Evolutionary conservation across 2,329 filamentous ascomycete genomes (phyloP).

Genomic region (Tothia fuscella): DNA sequence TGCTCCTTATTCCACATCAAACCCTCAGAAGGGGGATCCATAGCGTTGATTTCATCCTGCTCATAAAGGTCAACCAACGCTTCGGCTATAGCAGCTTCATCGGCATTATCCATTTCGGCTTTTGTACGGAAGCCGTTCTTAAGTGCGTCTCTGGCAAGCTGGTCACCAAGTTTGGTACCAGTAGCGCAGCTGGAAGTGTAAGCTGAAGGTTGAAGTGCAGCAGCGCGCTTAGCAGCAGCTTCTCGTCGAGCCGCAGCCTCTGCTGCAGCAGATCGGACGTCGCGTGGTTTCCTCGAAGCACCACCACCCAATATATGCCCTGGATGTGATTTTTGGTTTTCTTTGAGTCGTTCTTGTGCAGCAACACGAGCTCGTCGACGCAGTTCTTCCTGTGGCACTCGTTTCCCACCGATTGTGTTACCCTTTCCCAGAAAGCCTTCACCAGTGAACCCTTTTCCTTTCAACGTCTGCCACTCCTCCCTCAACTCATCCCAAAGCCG

Average conservation of each 20-base stretch:
- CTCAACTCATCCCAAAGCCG: constrained; percentile 81
- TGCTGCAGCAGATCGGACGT: background rate
- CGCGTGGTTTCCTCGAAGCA: background rate
- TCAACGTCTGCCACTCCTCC: constrained; percentile 67
- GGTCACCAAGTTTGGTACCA: constrained; percentile 49
- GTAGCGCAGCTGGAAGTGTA: constrained; percentile 59
- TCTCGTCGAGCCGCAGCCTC: constrained; percentile 6
- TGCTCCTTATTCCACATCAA: constrained; percentile 19
- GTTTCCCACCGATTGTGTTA: constrained; percentile 51
- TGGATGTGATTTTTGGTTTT: constrained; percentile 27
- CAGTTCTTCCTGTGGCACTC: constrained; percentile 57
- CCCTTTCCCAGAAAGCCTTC: constrained; percentile 76
- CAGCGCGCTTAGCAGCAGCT: too few species aligned
- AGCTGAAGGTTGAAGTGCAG: background rate
- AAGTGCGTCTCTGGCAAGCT: constrained; percentile 53
- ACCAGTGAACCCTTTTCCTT: constrained; percentile 76
- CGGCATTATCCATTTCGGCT: constrained; percentile 79
- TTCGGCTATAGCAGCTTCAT: constrained; percentile 74
- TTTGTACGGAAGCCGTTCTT: constrained; percentile 68
- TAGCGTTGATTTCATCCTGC: constrained; percentile 48
- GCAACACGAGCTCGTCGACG: constrained; percentile 61
- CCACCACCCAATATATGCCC: constrained; percentile 1
- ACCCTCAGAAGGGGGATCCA: constrained; percentile 31
- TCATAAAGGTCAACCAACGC: constrained; percentile 79
- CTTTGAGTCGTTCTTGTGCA: constrained; percentile 55